Percentiles rank a stretch among this genome's conserved stretches.
phyloP scores from a whole-genome alignment of 352 stramenopile genomes.

The Phytopythium delawarense region DNA sequence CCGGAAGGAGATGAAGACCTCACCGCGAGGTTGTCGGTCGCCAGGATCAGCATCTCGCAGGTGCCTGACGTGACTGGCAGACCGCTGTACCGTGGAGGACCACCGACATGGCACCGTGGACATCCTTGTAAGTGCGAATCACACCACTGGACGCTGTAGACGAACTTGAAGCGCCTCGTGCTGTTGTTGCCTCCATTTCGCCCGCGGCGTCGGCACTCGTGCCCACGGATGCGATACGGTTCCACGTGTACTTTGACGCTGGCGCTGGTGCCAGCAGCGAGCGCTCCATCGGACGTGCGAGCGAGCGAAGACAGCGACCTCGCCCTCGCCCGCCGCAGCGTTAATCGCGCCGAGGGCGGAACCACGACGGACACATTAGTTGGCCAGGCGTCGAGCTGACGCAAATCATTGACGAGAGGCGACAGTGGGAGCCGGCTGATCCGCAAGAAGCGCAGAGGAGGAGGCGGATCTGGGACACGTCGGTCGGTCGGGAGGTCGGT shows the following conservation, averaged over 20 bases:
- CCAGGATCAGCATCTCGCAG: not conserved
- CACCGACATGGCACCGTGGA: not conserved
- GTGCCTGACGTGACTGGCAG: not conserved
- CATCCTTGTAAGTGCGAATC: not conserved
- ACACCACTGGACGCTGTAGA: not conserved
- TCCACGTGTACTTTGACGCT: too few relatives aligned
- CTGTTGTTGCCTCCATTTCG: not conserved
- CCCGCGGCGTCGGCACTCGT: not conserved
- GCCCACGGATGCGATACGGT: too few relatives aligned
- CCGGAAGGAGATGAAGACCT: too few relatives aligned
- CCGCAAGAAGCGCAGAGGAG: not conserved
- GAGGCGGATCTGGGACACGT: constrained; percentile 1
- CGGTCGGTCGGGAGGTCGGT: not conserved
- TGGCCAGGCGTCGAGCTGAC: not conserved
- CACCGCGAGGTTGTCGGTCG: too few relatives aligned
- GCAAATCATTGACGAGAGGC: not conserved
- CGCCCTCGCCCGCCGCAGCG: too few relatives aligned
- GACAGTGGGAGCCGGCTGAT: not conserved
- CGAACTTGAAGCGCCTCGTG: not conserved
- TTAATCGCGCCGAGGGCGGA: too few relatives aligned
- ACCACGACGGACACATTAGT: not conserved
- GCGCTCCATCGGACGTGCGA: too few relatives aligned
- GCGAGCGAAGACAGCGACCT: too few relatives aligned
- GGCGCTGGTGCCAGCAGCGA: too few relatives aligned
- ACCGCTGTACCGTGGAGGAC: not conserved